Evolutionary conservation across 768 basidiomycete species (phyloP).

Genomic region (Asterophora lycoperdoides): DNA sequence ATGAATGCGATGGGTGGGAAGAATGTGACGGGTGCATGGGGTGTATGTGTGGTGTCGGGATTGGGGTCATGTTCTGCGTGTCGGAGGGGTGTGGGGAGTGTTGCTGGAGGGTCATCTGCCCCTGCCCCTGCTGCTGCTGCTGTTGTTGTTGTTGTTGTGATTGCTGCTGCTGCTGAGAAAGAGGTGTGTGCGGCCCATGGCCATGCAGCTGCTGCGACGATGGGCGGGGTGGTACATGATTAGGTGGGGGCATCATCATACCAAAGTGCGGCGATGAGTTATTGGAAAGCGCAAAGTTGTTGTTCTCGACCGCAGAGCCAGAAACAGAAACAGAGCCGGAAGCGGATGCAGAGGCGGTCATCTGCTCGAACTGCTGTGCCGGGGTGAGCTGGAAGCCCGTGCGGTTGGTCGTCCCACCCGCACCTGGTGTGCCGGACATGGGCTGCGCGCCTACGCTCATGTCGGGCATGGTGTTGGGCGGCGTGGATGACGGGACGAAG

Average conservation of each 20-base stretch:
- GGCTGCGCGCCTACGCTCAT: slow-evolving; percentile 30
- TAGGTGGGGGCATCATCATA: slow-evolving; percentile 23
- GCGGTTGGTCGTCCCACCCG: slow-evolving; percentile 34
- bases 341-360: slow-evolving; percentile 27
- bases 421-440: slow-evolving; percentile 33
- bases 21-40: too few relatives aligned
- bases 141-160: slow-evolving; percentile 25
- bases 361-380: slow-evolving; percentile 59
- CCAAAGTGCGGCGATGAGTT: slow-evolving; percentile 31
- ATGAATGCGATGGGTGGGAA: too few relatives aligned
- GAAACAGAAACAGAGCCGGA: too few relatives aligned
- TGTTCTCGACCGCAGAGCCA: too few relatives aligned
- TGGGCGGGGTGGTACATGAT: slow-evolving; percentile 36
- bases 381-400: slow-evolving; percentile 51
- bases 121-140: too few relatives aligned
- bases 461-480: slow-evolving; percentile 47
- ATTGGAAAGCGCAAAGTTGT: slow-evolving; percentile 12
- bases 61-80: background rate
- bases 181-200: slow-evolving; percentile 20
- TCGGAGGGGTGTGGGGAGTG: slow-evolving; percentile 46
- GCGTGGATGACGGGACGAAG: slow-evolving; percentile 43
- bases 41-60: too few relatives aligned
- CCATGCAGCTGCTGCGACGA: slow-evolving; percentile 30
- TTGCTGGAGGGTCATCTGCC: slow-evolving; percentile 24
- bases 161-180: slow-evolving; percentile 26